Evolutionary conservation across 2,329 filamentous ascomycete species (phyloP), one percentile per base, ranked within the genome.

Genomic region (Neonectria ditissima): DNA sequence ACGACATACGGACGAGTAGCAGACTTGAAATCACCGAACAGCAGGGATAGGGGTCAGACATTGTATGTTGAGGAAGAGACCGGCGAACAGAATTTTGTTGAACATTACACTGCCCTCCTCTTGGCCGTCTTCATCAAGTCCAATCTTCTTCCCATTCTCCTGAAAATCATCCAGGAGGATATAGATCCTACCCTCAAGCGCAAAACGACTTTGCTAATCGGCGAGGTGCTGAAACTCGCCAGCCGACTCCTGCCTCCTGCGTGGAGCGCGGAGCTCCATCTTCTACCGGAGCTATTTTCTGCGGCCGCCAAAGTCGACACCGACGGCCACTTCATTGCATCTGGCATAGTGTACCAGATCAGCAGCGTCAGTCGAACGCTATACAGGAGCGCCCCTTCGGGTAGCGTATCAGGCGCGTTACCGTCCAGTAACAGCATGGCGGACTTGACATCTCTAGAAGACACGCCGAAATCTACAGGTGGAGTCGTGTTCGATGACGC

Each of bases 1-100:
- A 99, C 97, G 1, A 99, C 96, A 0, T 99, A 99, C 77, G 95
- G 94, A n/a, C 88, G 97, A 72, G 94, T 98, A 39, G 90, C 93
- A 8, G 96, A 93, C 65, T 81, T 98, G 55, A 93, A 92, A 69
- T 84, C 89, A 1, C 84, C 89, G 28, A 78, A 80, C 8, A 76
- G 75, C 14, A 86, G 85, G 65, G 80, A 81, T 22, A 76, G 83
- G 47, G 82, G 86, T 22, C 76, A 82, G 8, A 83, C 83, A 61
- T 79, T 85, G 39, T 85, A 87, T 34, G 82, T 85, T 20, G 88
- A 92, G 44, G 92, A 93, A 59, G 84, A 90, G 9, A 86, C 87
- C 20, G 88, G 89, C 34, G 90, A 92, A 68, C 90, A 94, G 71
- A 97, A 93, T 73, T 90, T 99, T 62, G 90, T 97, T 18, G 92